Percentiles rank a stretch among this genome's conserved stretches.
Evolutionary conservation across 352 stramenopile genomes (phyloP).

Genomic region (Phytophthora vignae): DNA sequence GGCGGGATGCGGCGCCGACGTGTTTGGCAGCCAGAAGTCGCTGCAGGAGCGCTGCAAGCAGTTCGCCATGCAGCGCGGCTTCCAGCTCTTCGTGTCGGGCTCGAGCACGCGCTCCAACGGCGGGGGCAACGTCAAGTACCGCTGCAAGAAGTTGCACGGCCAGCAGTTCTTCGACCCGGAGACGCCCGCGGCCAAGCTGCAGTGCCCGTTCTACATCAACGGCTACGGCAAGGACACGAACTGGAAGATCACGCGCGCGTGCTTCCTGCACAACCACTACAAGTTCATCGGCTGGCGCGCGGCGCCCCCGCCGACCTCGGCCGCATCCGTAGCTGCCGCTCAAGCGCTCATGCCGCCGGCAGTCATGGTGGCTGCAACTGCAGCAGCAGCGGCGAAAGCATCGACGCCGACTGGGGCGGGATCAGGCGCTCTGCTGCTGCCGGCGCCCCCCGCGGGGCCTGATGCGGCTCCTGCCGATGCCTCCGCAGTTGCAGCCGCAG

Average conservation of each 20-base stretch:
- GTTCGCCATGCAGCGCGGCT: slow-evolving; percentile 78
- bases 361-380: background rate
- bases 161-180: slow-evolving; percentile 80
- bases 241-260: slow-evolving; percentile 83
- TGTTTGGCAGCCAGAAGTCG: slow-evolving; percentile 67
- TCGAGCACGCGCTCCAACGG: slow-evolving; percentile 74
- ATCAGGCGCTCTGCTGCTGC: background rate
- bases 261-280: slow-evolving; percentile 86
- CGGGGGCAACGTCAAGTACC: slow-evolving; percentile 86
- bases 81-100: slow-evolving; percentile 73
- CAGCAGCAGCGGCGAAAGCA: background rate
- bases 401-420: background rate
- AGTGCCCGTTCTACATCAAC: slow-evolving; percentile 87
- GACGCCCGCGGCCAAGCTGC: slow-evolving; percentile 54
- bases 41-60: slow-evolving; percentile 84
- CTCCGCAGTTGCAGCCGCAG: background rate
- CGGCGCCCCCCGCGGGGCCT: background rate
- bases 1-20: slow-evolving; percentile 59
- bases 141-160: slow-evolving; percentile 81
- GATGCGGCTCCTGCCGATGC: background rate
- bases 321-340: no score
- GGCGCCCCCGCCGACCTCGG: slow-evolving; percentile 1
- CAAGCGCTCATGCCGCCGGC: background rate
- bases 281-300: slow-evolving; percentile 81
- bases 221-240: slow-evolving; percentile 66